Evolutionary conservation across 768 basidiomycete genomes (phyloP), one percentile per base, ranked within the genome.

Genomic region (Trametes sanguinea): DNA sequence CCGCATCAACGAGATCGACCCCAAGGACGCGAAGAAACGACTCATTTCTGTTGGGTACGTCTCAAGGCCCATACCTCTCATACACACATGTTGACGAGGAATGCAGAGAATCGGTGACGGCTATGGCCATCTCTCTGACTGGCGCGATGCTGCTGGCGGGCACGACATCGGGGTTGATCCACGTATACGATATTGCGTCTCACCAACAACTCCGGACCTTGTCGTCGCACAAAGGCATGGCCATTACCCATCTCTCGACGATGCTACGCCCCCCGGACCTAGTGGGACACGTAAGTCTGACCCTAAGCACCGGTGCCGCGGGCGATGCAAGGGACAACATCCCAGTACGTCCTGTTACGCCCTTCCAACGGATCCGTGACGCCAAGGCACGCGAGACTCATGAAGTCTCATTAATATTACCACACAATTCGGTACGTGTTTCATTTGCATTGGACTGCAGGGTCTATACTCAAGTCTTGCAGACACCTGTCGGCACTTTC

Each of bases 191-290:
- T 64, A 83, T 96, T 33, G 85, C 92, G 2, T 96, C 96, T 0
- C 92, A 95, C 69, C 95, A 98, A 71, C 85, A 87, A 32, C 77
- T 97, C 30, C 89, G 95, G 48, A 89, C 90, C 30, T 86, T 98
- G 65, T 82, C 84, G 16, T 80, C 87, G 0, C 89, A 85, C 72
- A 89, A 86, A 66, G 84, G 85, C 46, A 72, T 85, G 67, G 74
- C 84, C 35, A 87, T 98, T 71, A 86, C 92, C 14, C 79, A 86
- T 73, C 74, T 99, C 6, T 76, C 82, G 47, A 90, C 92, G 2
- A 81, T 98, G 76, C 80, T 95, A 51, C 90, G 90, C 66, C 97
- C 96, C 2, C 82, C 85, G 16, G 95, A 98, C 73, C 82, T 98
- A 45, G 80, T 93, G 59, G 92, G 92, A 0, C 92, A 94, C 69